Percentiles rank a stretch among this genome's conserved stretches.
Conservation (phyloP, 2,329 filamentous ascomycete species). For the Apiospora hydei region DNA sequence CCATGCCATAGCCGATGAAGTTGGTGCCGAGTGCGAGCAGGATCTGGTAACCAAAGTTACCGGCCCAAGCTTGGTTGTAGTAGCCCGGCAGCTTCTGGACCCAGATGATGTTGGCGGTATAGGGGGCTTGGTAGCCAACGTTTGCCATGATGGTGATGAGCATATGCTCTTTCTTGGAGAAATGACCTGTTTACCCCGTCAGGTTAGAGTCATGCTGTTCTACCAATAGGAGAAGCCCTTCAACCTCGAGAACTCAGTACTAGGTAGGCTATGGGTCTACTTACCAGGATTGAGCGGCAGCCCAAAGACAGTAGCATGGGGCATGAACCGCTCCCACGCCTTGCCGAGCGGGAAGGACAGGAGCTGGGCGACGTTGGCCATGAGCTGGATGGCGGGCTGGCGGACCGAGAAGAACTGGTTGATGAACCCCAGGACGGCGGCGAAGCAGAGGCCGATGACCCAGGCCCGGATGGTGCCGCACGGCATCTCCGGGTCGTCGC, state of each 20-base stretch:
- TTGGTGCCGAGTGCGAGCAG: constrained; percentile 58
- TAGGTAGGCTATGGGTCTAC: neutral
- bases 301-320: constrained; percentile 39
- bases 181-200: constrained; percentile 35
- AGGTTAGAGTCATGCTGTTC: neutral
- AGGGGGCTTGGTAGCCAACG: constrained; percentile 55
- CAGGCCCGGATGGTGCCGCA: constrained; percentile 59
- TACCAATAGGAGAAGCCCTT: neutral
- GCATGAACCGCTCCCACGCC: constrained; percentile 55
- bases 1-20: constrained; percentile 63
- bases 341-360: constrained; percentile 63
- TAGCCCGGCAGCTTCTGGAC: constrained; percentile 56
- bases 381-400: constrained; percentile 60
- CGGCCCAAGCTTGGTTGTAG: constrained; percentile 59
- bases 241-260: neutral
- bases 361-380: constrained; percentile 63
- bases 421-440: constrained; percentile 55
- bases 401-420: constrained; percentile 67
- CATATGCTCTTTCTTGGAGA: constrained; percentile 67
- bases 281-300: constrained; percentile 34
- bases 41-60: constrained; percentile 57
- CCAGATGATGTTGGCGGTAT: constrained; percentile 59
- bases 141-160: constrained; percentile 69
- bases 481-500: constrained; percentile 48
- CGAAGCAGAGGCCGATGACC: constrained; percentile 60